A percentile compares a stretch with the other conserved stretches of the same genome.
phyloP scores from a whole-genome alignment of 164 flowering plant species.

The Kingdonia uniflora region DNA sequence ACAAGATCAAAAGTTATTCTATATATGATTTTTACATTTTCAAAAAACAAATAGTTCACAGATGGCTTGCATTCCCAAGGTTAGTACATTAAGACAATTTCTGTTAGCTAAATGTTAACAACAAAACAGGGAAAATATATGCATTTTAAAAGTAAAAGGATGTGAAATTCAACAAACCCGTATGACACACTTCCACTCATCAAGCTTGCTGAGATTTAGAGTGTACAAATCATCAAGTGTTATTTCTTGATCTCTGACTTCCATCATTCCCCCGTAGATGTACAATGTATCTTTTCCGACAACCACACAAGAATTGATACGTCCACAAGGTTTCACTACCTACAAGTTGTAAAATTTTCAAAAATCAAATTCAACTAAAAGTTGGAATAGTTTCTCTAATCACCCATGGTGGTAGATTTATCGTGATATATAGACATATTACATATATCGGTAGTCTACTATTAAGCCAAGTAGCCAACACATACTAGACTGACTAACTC shows the following conservation, averaged over 20 bases:
- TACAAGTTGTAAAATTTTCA: slow-evolving; percentile 15
- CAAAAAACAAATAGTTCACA: neutral
- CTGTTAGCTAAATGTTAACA: neutral
- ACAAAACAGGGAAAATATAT: neutral
- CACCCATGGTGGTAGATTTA: no score
- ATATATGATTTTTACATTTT: no score
- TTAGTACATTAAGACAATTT: neutral
- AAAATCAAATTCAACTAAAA: neutral
- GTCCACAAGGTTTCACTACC: slow-evolving; percentile 92
- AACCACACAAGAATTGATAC: slow-evolving; percentile 80
- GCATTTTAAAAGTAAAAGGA: neutral
- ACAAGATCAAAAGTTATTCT: no score
- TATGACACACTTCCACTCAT: slow-evolving; percentile 96
- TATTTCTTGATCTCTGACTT: slow-evolving; percentile 77
- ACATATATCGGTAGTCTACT: no score
- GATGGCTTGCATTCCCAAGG: neutral
- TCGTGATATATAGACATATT: no score
- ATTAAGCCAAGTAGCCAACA: no score
- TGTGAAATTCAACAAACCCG: slow-evolving; percentile 45
- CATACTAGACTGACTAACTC: no score
- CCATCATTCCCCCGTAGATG: slow-evolving; percentile 96
- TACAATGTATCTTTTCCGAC: slow-evolving; percentile 81
- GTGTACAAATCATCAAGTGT: slow-evolving; percentile 86
- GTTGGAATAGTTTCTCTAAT: no score
- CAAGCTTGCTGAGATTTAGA: slow-evolving; percentile 93